These are phyloP conservation scores for Teunomyces atbi DNA, from an alignment of 805 yeast genomes.

Conservation along the genomic window DNA sequence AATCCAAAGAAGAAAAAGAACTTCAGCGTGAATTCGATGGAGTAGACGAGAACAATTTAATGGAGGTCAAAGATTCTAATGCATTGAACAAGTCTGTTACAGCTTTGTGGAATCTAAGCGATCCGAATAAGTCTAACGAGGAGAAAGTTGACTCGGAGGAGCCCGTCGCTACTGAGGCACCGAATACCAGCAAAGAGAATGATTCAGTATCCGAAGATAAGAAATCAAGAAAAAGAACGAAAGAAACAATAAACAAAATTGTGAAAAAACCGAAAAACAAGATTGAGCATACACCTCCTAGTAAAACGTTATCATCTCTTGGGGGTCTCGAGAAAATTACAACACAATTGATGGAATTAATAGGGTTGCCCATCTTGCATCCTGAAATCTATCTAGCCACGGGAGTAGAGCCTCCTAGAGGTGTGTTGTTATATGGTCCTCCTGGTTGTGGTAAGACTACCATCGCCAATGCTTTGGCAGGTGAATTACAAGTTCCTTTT, in stretches of 20 bases:
- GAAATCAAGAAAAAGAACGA: slow-evolving; percentile 51
- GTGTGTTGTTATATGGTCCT: slow-evolving; percentile 93
- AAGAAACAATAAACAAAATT: slow-evolving; percentile 38
- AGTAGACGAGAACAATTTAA: slow-evolving; percentile 45
- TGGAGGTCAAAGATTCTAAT: slow-evolving; percentile 67
- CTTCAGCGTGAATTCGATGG: slow-evolving; percentile 41
- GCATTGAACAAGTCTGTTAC: slow-evolving; percentile 75
- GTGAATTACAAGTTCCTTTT: slow-evolving; percentile 91
- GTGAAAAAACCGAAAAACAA: slow-evolving; percentile 33
- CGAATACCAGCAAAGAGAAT: neutral
- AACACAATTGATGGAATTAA: slow-evolving; percentile 81
- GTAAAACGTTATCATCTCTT: slow-evolving; percentile 62
- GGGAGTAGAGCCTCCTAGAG: slow-evolving; percentile 95
- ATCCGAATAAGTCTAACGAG: slow-evolving; percentile 12
- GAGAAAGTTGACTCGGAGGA: slow-evolving; percentile 14
- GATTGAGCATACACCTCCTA: slow-evolving; percentile 69
- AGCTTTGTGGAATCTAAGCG: slow-evolving; percentile 54
- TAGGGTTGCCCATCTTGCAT: slow-evolving; percentile 88
- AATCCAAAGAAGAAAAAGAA: slow-evolving; percentile 7
- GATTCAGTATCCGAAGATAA: slow-evolving; percentile 18
- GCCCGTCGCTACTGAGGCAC: slow-evolving; percentile 9
- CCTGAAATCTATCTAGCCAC: slow-evolving; percentile 87
- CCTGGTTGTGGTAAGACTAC: slow-evolving; percentile 99
- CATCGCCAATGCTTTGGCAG: slow-evolving; percentile 93
- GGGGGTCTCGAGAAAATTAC: slow-evolving; percentile 92